Percentiles rank a stretch among this genome's conserved stretches.
These are phyloP conservation scores for Sporobolus alterniflorus DNA, from an alignment of 202 grass and related monocot genomes.

Conservation along the genomic window DNA sequence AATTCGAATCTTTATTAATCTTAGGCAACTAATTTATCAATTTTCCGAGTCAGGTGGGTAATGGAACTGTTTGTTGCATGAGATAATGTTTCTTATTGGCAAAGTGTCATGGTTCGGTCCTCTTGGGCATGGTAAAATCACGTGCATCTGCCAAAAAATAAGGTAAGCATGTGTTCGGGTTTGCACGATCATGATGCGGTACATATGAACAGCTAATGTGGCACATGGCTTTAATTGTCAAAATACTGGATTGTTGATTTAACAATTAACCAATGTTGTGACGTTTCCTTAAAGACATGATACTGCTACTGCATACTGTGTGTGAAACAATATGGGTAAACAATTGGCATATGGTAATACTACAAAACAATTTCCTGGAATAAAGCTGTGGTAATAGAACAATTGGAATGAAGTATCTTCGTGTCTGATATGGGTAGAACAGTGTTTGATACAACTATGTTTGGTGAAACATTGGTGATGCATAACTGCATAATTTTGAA, in stretches of 20 bases:
- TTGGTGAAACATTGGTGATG: neutral
- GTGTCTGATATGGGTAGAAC: neutral
- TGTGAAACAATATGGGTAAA: neutral
- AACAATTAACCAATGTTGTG: neutral
- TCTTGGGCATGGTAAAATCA: constrained; percentile 46
- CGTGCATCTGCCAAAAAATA: constrained; percentile 26
- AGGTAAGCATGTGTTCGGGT: constrained; percentile 3
- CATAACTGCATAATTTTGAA: neutral
- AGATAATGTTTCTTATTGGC: constrained; percentile 36
- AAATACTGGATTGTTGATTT: neutral
- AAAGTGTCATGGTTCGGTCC: constrained; percentile 41
- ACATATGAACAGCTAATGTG: neutral
- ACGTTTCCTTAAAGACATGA: neutral
- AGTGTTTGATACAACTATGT: too few species aligned
- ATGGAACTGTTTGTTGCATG: constrained; percentile 50
- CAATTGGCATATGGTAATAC: neutral
- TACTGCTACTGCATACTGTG: neutral
- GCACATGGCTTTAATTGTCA: neutral
- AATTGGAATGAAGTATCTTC: neutral
- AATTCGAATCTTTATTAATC: constrained; percentile 2
- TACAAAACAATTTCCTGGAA: neutral
- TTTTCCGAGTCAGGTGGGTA: constrained; percentile 45
- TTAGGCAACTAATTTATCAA: constrained; percentile 41
- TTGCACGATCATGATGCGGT: constrained; percentile 16
- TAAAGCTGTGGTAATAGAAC: neutral